These are phyloP conservation scores for Kwoniella sp. DNA, from an alignment of 768 basidiomycete species.

Conservation along the genomic window DNA sequence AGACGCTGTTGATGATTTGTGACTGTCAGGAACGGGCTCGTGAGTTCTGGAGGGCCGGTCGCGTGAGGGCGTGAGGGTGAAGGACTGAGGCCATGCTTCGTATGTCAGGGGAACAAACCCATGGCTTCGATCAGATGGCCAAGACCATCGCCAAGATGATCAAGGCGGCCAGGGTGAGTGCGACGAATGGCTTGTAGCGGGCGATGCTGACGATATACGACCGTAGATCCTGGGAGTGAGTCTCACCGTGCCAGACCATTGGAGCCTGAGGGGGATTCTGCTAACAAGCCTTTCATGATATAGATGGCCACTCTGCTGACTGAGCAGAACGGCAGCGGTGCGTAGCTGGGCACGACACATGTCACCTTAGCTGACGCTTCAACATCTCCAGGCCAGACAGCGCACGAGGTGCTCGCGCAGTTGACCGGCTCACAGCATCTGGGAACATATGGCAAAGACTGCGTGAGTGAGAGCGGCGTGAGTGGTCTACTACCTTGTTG, in stretches of 20 bases:
- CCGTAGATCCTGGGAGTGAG: conserved; percentile 5
- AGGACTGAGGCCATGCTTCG: neutral
- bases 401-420: conserved; percentile 2
- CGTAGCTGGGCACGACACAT: too few species aligned
- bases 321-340: conserved; percentile 18
- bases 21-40: conserved; percentile 76
- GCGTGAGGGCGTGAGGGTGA: neutral
- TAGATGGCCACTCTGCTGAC: conserved; percentile 17
- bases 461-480: conserved; percentile 4
- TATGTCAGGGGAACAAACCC: conserved; percentile 54
- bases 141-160: conserved; percentile 70
- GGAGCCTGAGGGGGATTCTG: neutral
- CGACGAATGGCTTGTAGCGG: neutral
- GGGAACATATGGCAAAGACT: conserved; percentile 13
- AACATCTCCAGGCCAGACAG: conserved; percentile 3
- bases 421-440: conserved; percentile 6
- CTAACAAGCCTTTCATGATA: neutral
- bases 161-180: conserved; percentile 63
- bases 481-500: neutral
- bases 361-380: too few species aligned
- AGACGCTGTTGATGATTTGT: conserved; percentile 66
- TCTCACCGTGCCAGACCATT: neutral
- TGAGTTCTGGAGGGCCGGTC: conserved; percentile 50
- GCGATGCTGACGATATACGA: neutral
- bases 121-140: conserved; percentile 68